Conservation (phyloP, 2,329 filamentous ascomycete genomes). For the Xylaria sp. region DNA sequence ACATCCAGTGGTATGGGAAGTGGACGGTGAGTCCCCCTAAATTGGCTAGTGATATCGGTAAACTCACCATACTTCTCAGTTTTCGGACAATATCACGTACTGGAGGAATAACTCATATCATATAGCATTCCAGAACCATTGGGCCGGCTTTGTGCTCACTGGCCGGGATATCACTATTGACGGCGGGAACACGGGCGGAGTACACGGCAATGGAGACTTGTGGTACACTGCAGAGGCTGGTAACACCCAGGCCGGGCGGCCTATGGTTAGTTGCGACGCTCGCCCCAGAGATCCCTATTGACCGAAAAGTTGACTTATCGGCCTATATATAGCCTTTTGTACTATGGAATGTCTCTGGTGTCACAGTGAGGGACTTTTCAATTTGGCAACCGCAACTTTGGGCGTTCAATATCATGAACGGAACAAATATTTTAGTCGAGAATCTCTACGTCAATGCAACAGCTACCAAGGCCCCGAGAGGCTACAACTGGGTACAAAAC, state of each 20-base stretch:
- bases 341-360: conserved; percentile 62
- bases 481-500: conserved; percentile 62
- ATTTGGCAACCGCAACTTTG: conserved; percentile 59
- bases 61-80: conserved; percentile 21
- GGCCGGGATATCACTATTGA: conserved; percentile 57
- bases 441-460: conserved; percentile 59
- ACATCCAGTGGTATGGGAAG: conserved; percentile 57
- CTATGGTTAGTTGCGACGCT: conserved; percentile 49
- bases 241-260: conserved; percentile 54
- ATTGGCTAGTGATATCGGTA: background rate
- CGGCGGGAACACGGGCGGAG: conserved; percentile 58
- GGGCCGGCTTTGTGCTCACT: conserved; percentile 57
- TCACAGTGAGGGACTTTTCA: conserved; percentile 58
- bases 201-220: conserved; percentile 58
- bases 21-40: conserved; percentile 45
- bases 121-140: conserved; percentile 61
- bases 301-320: background rate
- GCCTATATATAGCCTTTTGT: conserved; percentile 48
- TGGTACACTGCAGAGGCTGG: conserved; percentile 59
- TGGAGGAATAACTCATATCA: conserved; percentile 61
- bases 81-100: conserved; percentile 57
- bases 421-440: conserved; percentile 57
- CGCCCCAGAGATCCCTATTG: background rate
- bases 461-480: conserved; percentile 54
- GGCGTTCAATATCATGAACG: conserved; percentile 63